Evolutionary conservation across 441 rosid genomes (phyloP), one percentile per base, ranked within the genome.

Genomic region (Iberis amara): DNA sequence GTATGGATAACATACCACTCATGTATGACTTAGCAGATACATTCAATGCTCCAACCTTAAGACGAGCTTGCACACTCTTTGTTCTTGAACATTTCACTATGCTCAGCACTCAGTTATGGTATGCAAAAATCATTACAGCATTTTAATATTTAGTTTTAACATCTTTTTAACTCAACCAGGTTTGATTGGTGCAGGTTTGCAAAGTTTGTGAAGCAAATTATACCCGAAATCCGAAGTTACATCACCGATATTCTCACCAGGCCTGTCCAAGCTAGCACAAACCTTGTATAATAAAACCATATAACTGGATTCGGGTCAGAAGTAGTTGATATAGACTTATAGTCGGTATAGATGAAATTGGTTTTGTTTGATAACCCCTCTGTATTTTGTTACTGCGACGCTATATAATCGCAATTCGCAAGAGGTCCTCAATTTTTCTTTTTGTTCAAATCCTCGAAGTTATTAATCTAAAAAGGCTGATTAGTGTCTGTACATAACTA

Each of bases 1-100:
- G 72, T n/a, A 62, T 69, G 41, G 81, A 75, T 31, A 80, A 76
- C 55, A 77, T 78, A 54, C 55, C 68, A 9, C 28, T 53, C 12
- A 78, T 80, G 84, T 80, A 78, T 6, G 85, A 80, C 55, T 65
- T 78, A 48, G 76, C 86, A 9, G 82, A 78, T 55, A 74, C 81
- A 36, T 80, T 71, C 59, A 78, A 78, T 64, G 86, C 85, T 14
- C 30, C 55, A 21, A 59, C 78, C 12, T 69, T 78, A 59, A 79
- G 69, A 65, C 73, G 75, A 50, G 72, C 86, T 0, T 78, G 86
- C 78, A 74, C 75, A 7, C 61, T 76, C 54, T 83, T 74, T 57
- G 71, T 76, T 23, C 68, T 83, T 46, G 79, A 78, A 53, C 73
- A 76, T 35, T 78, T 69, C 52, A 69, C 68, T 43, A 64, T 68